Evolutionary conservation across 306 rosid genomes (phyloP), one percentile per base, ranked within the genome.

Genomic region (Calophaca sinica): DNA sequence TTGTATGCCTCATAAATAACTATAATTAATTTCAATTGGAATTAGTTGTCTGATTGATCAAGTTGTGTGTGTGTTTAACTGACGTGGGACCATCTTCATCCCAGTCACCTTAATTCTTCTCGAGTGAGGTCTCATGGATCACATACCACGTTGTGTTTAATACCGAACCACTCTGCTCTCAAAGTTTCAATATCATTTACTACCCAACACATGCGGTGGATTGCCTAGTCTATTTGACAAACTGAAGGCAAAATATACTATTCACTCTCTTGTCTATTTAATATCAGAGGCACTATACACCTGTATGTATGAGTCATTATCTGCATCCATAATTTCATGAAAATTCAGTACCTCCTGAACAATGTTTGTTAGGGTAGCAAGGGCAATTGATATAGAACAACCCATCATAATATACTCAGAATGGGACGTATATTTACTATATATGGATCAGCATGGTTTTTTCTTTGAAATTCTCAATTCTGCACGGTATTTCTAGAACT

Each of bases 11-110:
- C 57, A 42, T 31, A 54, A 55, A 28, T 58, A 52, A 3, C 1
- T 4, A 28, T 58, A 36, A 52, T 13, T 13, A 41, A 3, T 11
- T 42, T 66, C 57, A 67, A 63, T 3, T 68, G 73, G 83, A 78
- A 49, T 46, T 64, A 62, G 57, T 79, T 72, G 69, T 72, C 9
- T 54, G 46, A 20, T 57, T 59, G 46, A 44, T 44, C 28, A 64
- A 52, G 65, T 26, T 64, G 46, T 45, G 67, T 31, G 9, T 53
- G 13, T 62, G 64, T 36, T 35, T 42, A 32, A 51, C 62, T 58
- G 20, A 58, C 15, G 20, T 60, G 83, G 38, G 81, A 68, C 76
- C 70, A 76, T 62, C 31, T 32, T 62, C 54, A 42, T 53, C 9
- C 13, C 41, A 39, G 12, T 38, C 70, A 32, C 31, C 52, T 48